A percentile compares a stretch with the other conserved stretches of the same genome.
These are phyloP conservation scores for Beauveria scarabaeidicola DNA, from an alignment of 2,329 filamentous ascomycete genomes.

Conservation along the genomic window DNA sequence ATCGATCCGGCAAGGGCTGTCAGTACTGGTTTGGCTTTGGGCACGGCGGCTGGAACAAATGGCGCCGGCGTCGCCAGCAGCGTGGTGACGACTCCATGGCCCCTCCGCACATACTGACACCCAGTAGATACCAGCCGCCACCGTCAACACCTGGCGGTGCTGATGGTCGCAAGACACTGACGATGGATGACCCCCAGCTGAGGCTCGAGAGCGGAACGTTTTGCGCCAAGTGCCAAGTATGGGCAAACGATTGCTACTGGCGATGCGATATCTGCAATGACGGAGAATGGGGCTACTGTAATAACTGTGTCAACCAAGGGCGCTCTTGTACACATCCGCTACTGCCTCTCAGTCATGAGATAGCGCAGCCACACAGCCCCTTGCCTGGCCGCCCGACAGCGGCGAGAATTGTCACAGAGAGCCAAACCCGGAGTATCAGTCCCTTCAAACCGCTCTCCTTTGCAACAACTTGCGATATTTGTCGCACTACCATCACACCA, in stretches of 20 bases:
- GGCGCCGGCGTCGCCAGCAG: conserved; percentile 43
- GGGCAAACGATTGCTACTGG: conserved; percentile 82
- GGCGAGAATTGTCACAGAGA: conserved; percentile 40
- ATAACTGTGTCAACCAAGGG: conserved; percentile 75
- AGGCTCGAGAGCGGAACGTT: conserved; percentile 74
- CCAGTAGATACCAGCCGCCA: conserved; percentile 48
- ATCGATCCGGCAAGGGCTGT: conserved; percentile 68
- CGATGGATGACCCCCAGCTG: conserved; percentile 56
- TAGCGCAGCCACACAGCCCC: conserved; percentile 23
- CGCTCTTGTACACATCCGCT: conserved; percentile 74
- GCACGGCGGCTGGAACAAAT: conserved; percentile 58
- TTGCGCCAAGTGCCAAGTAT: conserved; percentile 65
- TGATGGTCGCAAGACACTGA: conserved; percentile 49
- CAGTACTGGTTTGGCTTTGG: conserved; percentile 85
- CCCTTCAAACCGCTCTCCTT: conserved; percentile 63
- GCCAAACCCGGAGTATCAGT: conserved; percentile 37
- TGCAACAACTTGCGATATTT: conserved; percentile 70
- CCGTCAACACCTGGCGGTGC: conserved; percentile 40
- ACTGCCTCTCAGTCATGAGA: conserved; percentile 61
- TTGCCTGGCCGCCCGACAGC: conserved; percentile 38
- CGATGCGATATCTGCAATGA: conserved; percentile 80
- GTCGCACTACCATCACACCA: conserved; percentile 62
- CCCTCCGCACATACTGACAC: conserved; percentile 49
- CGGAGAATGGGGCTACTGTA: conserved; percentile 92
- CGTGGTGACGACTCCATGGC: conserved; percentile 30